Evolutionary conservation across 306 rosid species (phyloP).

Genomic region (Prunus dulcis): DNA sequence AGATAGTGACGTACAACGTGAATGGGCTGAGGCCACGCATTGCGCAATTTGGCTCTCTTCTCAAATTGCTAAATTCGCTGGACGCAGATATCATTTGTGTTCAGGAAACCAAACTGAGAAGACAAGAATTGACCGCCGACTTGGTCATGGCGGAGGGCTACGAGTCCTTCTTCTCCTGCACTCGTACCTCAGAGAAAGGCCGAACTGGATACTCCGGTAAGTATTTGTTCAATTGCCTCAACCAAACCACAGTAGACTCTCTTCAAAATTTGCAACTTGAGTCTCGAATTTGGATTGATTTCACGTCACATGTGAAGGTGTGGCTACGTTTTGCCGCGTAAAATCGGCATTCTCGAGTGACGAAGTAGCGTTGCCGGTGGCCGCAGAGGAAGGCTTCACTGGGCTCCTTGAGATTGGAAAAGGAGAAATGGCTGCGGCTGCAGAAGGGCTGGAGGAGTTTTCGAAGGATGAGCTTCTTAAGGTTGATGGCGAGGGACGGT

Average conservation of each 20-base stretch:
- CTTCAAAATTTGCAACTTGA: background rate
- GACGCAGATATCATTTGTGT: constrained; percentile 83
- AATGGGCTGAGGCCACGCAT: constrained; percentile 81
- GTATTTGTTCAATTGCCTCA: constrained; percentile 28
- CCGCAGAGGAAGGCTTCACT: constrained; percentile 85
- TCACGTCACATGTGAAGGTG: constrained; percentile 51
- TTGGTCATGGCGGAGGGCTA: constrained; percentile 74
- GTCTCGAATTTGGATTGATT: background rate
- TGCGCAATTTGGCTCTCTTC: constrained; percentile 85
- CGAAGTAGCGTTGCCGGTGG: constrained; percentile 68
- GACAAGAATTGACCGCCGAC: constrained; percentile 76
- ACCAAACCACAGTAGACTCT: background rate
- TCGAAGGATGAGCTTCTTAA: constrained; percentile 60
- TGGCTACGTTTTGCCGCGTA: constrained; percentile 86
- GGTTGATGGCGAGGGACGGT: constrained; percentile 84
- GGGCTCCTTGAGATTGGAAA: constrained; percentile 47
- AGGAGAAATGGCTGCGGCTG: constrained; percentile 29
- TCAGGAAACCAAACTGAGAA: constrained; percentile 82
- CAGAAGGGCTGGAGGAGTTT: constrained; percentile 58
- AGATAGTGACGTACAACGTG: constrained; percentile 89
- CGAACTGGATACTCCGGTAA: constrained; percentile 87
- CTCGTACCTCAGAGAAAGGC: constrained; percentile 64
- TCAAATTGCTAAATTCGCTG: constrained; percentile 71
- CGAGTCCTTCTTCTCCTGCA: constrained; percentile 85
- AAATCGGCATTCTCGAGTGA: constrained; percentile 72